Conservation (phyloP, 73 alveolate genomes). For the Breviolum minutum region DNA sequence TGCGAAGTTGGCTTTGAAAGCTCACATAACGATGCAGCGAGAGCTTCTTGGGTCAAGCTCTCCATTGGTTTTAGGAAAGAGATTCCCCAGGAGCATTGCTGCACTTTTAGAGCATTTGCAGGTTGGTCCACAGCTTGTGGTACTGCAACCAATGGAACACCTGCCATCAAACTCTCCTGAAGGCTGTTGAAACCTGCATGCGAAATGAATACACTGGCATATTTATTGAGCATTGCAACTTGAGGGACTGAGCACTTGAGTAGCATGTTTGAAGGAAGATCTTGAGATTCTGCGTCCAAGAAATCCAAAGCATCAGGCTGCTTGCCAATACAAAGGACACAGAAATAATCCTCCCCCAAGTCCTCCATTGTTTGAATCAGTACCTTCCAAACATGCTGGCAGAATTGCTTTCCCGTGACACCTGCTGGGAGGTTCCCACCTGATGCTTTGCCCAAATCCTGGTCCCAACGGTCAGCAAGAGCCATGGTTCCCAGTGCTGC, state of each 20-base stretch:
- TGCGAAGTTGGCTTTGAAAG: background rate
- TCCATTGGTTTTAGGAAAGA: slow-evolving; percentile 51
- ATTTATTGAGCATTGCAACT: slow-evolving; percentile 56
- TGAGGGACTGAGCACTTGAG: slow-evolving; percentile 27
- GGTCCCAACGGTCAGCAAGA: slow-evolving; percentile 71
- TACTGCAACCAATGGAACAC: slow-evolving; percentile 64
- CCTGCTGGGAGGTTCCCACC: slow-evolving; percentile 62
- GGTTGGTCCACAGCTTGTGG: slow-evolving; percentile 80
- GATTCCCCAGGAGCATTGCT: slow-evolving; percentile 26
- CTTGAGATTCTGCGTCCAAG: background rate
- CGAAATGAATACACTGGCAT: slow-evolving; percentile 31
- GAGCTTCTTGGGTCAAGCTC: background rate
- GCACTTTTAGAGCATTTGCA: slow-evolving; percentile 54
- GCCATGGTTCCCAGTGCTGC: slow-evolving; percentile 92
- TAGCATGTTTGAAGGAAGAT: slow-evolving; percentile 16
- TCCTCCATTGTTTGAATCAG: slow-evolving; percentile 52
- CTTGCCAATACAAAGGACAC: slow-evolving; percentile 66
- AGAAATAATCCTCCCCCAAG: slow-evolving; percentile 51
- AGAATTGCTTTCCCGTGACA: slow-evolving; percentile 74
- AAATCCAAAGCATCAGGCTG: slow-evolving; percentile 86
- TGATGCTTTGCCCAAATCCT: slow-evolving; percentile 36
- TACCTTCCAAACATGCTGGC: slow-evolving; percentile 89
- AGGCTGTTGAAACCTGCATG: slow-evolving; percentile 78
- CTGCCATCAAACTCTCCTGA: slow-evolving; percentile 86
- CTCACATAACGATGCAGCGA: slow-evolving; percentile 4